Conservation (phyloP, 2,329 filamentous ascomycete species). For the Trichoderma pleuroti region DNA sequence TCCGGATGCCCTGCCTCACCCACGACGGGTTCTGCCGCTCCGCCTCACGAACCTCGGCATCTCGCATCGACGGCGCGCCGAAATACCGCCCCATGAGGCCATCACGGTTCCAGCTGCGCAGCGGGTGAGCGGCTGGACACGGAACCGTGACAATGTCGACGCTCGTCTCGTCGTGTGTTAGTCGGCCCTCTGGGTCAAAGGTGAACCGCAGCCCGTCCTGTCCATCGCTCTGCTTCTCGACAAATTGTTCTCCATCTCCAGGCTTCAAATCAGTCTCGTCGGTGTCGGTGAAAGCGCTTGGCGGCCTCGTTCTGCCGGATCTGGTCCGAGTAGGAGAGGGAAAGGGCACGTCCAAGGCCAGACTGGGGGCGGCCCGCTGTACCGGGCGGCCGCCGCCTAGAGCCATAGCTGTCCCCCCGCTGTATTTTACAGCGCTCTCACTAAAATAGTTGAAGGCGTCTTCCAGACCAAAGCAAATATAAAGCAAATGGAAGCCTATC, state of each 20-base stretch:
- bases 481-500: not conserved
- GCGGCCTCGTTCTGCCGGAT: conserved; percentile 3
- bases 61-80: conserved; percentile 39
- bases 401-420: conserved; percentile 22
- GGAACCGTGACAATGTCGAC: conserved; percentile 54
- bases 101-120: conserved; percentile 53
- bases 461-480: not conserved
- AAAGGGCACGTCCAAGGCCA: conserved; percentile 8
- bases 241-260: not conserved
- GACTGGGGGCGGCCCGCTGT: conserved; percentile 6
- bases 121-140: conserved; percentile 50
- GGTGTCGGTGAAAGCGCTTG: conserved; percentile 4
- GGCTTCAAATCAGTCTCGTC: conserved; percentile 19
- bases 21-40: conserved; percentile 40
- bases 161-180: conserved; percentile 49
- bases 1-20: conserved; percentile 51
- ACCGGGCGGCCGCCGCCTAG: conserved; percentile 16
- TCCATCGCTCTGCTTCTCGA: not conserved
- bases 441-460: not conserved
- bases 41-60: conserved; percentile 30
- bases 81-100: conserved; percentile 48
- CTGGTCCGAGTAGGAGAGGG: conserved; percentile 16
- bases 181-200: conserved; percentile 35
- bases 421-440: not conserved
- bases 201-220: conserved; percentile 27